phyloP scores from a whole-genome alignment of 169 alveolate species.

The Theileria orientalis region DNA sequence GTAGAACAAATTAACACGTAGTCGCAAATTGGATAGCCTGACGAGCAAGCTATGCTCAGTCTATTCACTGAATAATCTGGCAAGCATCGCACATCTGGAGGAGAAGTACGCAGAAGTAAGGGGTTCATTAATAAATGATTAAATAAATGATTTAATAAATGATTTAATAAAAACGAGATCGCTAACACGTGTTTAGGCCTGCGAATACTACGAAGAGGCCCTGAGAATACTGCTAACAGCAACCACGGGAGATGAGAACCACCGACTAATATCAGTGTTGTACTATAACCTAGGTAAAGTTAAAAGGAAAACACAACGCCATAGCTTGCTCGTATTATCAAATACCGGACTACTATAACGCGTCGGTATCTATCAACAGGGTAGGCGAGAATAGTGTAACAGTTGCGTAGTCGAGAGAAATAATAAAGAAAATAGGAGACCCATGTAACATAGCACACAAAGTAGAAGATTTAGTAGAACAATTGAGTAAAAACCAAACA shows the following conservation, averaged over 20 bases:
- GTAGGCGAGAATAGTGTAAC: not conserved
- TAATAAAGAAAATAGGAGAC: constrained; percentile 53
- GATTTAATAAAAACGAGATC: not conserved
- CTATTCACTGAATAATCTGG: constrained; percentile 44
- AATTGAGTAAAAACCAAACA: not conserved
- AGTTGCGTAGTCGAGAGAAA: constrained; percentile 19
- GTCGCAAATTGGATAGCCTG: constrained; percentile 3
- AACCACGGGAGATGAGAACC: constrained; percentile 52
- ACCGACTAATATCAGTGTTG: constrained; percentile 48
- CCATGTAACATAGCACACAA: constrained; percentile 29
- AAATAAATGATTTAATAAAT: not conserved
- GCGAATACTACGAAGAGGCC: constrained; percentile 46
- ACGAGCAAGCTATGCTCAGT: constrained; percentile 49
- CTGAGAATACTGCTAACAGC: constrained; percentile 53
- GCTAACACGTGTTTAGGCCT: constrained; percentile 1
- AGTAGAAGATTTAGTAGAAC: constrained; percentile 22
- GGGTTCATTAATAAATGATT: not conserved
- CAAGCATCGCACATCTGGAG: constrained; percentile 32
- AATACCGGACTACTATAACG: constrained; percentile 20
- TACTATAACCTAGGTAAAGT: constrained; percentile 35
- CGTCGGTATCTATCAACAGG: constrained; percentile 45
- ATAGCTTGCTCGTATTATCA: constrained; percentile 28
- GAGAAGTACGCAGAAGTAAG: constrained; percentile 13
- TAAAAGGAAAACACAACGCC: not conserved
- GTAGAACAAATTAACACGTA: not conserved